phyloP scores from a whole-genome alignment of 2,329 filamentous ascomycete genomes.

The Penicillium sp. region DNA sequence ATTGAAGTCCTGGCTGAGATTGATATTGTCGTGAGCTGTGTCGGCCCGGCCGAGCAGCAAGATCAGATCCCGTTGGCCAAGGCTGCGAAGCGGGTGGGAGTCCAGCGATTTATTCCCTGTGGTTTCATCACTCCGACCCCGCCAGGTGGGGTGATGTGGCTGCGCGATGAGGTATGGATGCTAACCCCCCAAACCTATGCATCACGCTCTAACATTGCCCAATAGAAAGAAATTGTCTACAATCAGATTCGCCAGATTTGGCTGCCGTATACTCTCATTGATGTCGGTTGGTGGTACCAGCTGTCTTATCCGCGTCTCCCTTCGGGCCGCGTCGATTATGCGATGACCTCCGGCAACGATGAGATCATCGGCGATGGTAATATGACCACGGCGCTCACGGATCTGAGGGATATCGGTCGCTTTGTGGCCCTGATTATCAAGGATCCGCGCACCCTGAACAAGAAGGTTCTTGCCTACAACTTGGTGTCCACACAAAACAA shows the following conservation, averaged over 20 bases:
- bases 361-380: constrained; percentile 46
- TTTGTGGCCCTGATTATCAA: constrained; percentile 49
- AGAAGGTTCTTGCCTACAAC: constrained; percentile 47
- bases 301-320: constrained; percentile 42
- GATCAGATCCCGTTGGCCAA: constrained; percentile 45
- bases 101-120: constrained; percentile 50
- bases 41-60: constrained; percentile 33
- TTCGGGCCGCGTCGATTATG: constrained; percentile 45
- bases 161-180: constrained; percentile 37
- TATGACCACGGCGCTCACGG: constrained; percentile 41
- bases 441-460: constrained; percentile 52
- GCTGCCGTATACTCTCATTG: constrained; percentile 53
- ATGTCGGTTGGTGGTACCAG: constrained; percentile 57
- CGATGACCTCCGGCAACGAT: constrained; percentile 32
- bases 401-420: constrained; percentile 50
- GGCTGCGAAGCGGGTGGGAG: constrained; percentile 47
- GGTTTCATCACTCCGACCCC: constrained; percentile 46
- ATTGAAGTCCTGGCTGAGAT: constrained; percentile 39
- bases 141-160: constrained; percentile 41
- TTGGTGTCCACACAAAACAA: constrained; percentile 46
- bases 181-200: constrained; percentile 5
- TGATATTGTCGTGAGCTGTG: constrained; percentile 45
- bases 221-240: constrained; percentile 48
- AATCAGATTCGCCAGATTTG: constrained; percentile 45
- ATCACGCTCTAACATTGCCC: background rate